phyloP scores from a whole-genome alignment of 1,284 basidiomycete species.

The Fomes fomentarius region DNA sequence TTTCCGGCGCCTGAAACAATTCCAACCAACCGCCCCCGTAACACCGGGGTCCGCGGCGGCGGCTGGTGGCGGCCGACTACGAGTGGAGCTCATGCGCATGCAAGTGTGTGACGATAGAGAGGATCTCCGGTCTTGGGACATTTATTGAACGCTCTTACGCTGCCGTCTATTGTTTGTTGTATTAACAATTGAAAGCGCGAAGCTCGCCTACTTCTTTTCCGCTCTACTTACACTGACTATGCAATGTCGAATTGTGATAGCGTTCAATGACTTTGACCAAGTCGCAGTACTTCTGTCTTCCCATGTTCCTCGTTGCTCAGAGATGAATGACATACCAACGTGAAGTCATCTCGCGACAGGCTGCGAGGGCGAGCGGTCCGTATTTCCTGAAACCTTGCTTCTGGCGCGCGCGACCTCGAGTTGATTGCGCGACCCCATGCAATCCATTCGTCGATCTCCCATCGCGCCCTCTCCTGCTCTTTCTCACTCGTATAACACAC shows the following conservation, averaged over 20 bases:
- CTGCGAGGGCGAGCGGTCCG: no score
- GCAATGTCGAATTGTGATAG: neutral
- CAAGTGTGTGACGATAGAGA: neutral
- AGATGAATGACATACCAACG: no score
- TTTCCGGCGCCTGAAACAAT: neutral
- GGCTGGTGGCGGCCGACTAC: neutral
- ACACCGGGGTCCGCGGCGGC: neutral
- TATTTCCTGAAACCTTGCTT: neutral
- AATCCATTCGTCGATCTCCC: conserved; percentile 5
- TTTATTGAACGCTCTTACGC: conserved; percentile 1
- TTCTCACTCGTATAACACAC: neutral
- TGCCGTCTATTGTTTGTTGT: conserved; percentile 15
- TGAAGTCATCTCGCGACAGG: no score
- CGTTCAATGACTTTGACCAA: neutral
- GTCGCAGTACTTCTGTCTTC: no score
- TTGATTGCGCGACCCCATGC: neutral
- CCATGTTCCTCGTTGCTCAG: no score
- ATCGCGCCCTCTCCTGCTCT: neutral
- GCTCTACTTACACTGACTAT: neutral
- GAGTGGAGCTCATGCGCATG: neutral
- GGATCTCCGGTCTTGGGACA: neutral
- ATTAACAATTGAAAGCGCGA: conserved; percentile 16
- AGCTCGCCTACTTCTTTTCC: conserved; percentile 7
- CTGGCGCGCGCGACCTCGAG: conserved; percentile 2
- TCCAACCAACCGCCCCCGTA: neutral